A percentile compares a stretch with the other conserved stretches of the same genome.
Conservation (phyloP, 495 filamentous ascomycete genomes). For the Apodospora peruviana region DNA sequence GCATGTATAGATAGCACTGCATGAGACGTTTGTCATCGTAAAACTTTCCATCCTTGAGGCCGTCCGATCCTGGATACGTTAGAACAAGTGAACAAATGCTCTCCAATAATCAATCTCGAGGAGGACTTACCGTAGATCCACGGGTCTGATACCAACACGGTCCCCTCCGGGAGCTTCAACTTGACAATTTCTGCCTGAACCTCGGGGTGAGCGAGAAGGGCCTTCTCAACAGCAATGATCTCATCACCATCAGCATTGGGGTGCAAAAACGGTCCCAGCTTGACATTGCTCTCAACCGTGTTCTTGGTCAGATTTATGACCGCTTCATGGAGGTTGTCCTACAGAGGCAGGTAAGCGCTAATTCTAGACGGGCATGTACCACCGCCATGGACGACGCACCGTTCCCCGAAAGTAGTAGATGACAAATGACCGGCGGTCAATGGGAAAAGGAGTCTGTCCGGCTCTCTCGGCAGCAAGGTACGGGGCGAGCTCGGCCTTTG, state of each 20-base stretch:
- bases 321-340: slow-evolving; percentile 66
- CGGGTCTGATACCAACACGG: slow-evolving; percentile 56
- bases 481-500: slow-evolving; percentile 52
- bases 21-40: slow-evolving; percentile 52
- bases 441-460: slow-evolving; percentile 15
- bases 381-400: slow-evolving; percentile 28
- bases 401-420: slow-evolving; percentile 62
- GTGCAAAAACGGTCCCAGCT: slow-evolving; percentile 52
- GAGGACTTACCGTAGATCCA: slow-evolving; percentile 68
- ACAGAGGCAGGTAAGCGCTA: background rate
- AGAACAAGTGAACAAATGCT: too few species aligned
- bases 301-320: slow-evolving; percentile 49
- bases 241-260: slow-evolving; percentile 55
- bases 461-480: slow-evolving; percentile 31
- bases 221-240: slow-evolving; percentile 53
- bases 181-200: slow-evolving; percentile 62
- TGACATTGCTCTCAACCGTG: slow-evolving; percentile 53
- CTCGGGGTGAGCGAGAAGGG: slow-evolving; percentile 47
- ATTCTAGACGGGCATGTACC: background rate
- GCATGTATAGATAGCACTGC: slow-evolving; percentile 64
- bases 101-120: too few species aligned
- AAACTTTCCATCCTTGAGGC: slow-evolving; percentile 50
- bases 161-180: slow-evolving; percentile 57
- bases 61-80: slow-evolving; percentile 51
- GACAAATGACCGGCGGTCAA: slow-evolving; percentile 51